Evolutionary conservation across 23 red algal genomes (phyloP).

Genomic region (Gracilaria caudata): DNA sequence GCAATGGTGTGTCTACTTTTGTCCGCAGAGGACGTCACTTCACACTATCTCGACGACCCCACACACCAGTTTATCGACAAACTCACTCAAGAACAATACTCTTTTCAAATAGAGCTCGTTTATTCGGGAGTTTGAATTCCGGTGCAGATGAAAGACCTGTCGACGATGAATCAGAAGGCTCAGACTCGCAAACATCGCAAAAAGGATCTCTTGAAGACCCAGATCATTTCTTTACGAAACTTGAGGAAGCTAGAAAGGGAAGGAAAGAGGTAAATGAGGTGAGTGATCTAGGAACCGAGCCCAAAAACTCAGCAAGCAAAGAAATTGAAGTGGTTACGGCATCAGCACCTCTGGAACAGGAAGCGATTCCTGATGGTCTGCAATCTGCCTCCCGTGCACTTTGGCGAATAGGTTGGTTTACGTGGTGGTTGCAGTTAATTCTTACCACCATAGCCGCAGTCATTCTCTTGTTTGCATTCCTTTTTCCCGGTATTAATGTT

Average conservation of each 20-base stretch:
- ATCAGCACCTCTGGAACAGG: background rate
- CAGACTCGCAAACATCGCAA: background rate
- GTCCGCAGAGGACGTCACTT: background rate
- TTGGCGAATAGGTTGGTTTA: constrained; percentile 77
- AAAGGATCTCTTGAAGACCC: constrained; percentile 4
- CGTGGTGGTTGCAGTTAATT: constrained; percentile 73
- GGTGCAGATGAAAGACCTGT: background rate
- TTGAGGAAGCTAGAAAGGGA: background rate
- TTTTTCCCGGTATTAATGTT: constrained; percentile 72
- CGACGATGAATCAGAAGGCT: background rate
- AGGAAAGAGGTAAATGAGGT: background rate
- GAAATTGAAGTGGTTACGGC: background rate
- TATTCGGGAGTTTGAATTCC: background rate
- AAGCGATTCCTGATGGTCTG: constrained; percentile 5
- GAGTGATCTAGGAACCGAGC: background rate
- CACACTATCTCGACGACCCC: background rate
- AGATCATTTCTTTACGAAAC: background rate
- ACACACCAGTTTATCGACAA: background rate
- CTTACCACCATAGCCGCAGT: constrained; percentile 70
- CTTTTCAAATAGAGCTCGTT: background rate
- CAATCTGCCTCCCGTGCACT: constrained; percentile 46
- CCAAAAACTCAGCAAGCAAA: background rate
- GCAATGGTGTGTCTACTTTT: background rate
- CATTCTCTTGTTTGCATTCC: constrained; percentile 76
- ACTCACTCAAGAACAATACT: background rate